Base-by-base conservation (phyloP, 2,329 filamentous ascomycete species). In the Colletotrichum truncatum region DNA sequence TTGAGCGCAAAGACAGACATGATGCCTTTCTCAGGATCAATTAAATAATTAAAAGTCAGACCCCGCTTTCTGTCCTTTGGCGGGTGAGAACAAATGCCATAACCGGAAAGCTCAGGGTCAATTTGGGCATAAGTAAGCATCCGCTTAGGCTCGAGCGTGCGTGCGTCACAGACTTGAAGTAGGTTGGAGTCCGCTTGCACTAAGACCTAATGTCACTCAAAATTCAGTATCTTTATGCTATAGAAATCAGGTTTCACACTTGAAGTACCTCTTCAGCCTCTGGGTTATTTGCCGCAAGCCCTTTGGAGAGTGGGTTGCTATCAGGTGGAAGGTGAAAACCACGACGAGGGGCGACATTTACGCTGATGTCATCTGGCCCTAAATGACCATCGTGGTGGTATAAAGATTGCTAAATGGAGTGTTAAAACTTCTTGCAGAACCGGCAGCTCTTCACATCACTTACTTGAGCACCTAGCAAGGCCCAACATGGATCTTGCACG, bases 91-190 rank as follows among this genome's bases (percentile, higher is more conserved):
- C 67, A 68, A 41, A 67, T 68, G 34, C 67, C 67, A 23, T 43
- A 68, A 9, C 67, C 67, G 25, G 54, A 56, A 4, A 68, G 64
- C 30, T 66, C 18, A 5, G 67, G 43, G 51, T 67, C 64, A 23
- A 68, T 68, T 26, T 67, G 64, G n/a, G 67, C 67, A 32, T 68
- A 68, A 1, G 67, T 68, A 38, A 68, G 59, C 11, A 68, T 48
- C 12, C 67, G 48, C 38, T 68, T 68, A 4, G 67, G 64, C 30
- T 66, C 49, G 4, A 68, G 64, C 3, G 67, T 68, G 25, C 57
- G 54, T 14, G 64, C 67, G 41, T 68, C 67, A 43, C 67, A 67
- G 12, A 60, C 58, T 36, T 68, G 67, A 16, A 68, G 54, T 0
- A 63, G 53, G 38, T 67, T 68, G 43, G 64, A 67, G 30, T 68